Percentiles rank a stretch among this genome's conserved stretches.
Evolutionary conservation across 1,139 yeast species (phyloP).

Genomic region (Zygosaccharomyces pseudobailii): DNA sequence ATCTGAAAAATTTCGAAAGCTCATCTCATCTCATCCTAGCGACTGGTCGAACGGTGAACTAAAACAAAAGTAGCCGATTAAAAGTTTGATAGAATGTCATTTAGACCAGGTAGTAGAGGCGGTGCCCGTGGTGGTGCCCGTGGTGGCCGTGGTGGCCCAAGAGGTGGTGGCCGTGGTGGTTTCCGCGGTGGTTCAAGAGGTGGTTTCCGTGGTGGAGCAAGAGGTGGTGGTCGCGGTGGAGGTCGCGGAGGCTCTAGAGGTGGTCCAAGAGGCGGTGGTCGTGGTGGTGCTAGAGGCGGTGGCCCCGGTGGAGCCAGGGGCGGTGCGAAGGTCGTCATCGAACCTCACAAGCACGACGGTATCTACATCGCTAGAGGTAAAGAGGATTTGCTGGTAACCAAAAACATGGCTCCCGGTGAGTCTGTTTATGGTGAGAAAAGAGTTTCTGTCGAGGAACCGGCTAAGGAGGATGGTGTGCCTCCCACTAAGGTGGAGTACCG

Average conservation of each 20-base stretch:
- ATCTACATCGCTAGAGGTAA: slow-evolving; percentile 99
- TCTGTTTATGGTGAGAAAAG: slow-evolving; percentile 98
- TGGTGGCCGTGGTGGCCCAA: slow-evolving; percentile 25
- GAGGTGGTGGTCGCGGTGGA: slow-evolving; percentile 51
- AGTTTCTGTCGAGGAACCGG: slow-evolving; percentile 86
- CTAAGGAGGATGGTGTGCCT: slow-evolving; percentile 78
- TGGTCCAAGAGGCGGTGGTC: slow-evolving; percentile 39
- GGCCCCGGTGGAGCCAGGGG: slow-evolving; percentile 74
- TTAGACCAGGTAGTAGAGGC: slow-evolving; percentile 50
- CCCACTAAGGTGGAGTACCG: slow-evolving; percentile 97
- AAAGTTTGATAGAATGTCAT: slow-evolving; percentile 41
- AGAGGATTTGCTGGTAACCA: slow-evolving; percentile 96
- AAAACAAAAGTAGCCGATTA: neutral
- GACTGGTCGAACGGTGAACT: neutral
- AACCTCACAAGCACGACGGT: slow-evolving; percentile 98
- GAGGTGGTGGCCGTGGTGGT: slow-evolving; percentile 37
- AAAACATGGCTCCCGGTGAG: slow-evolving; percentile 97
- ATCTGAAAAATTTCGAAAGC: slow-evolving; percentile 10
- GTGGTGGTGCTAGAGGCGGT: slow-evolving; percentile 69
- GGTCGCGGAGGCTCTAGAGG: slow-evolving; percentile 46
- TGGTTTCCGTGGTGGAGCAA: neutral
- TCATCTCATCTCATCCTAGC: slow-evolving; percentile 13
- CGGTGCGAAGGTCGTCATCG: slow-evolving; percentile 96
- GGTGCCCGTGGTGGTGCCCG: slow-evolving; percentile 36
- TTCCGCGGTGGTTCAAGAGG: slow-evolving; percentile 44